phyloP scores from a whole-genome alignment of 306 rosid genomes.

The Rosa persica region DNA sequence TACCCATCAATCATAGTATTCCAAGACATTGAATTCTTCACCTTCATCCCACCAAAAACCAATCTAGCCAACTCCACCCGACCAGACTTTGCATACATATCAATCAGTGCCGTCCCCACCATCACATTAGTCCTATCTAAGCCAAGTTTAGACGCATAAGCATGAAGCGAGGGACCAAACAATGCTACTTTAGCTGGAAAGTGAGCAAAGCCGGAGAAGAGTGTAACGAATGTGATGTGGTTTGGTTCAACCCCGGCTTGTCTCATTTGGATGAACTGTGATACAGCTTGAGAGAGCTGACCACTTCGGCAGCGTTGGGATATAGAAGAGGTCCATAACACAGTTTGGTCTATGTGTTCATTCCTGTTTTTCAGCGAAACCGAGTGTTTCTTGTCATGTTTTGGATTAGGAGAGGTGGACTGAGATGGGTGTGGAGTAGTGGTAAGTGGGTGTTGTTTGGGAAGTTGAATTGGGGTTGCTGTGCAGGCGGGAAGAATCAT shows the following conservation, averaged over 20 bases:
- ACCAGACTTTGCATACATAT: constrained; percentile 73
- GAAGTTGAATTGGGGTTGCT: constrained; percentile 33
- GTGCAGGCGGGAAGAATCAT: constrained; percentile 45
- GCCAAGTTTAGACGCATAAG: constrained; percentile 50
- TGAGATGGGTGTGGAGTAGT: constrained; percentile 28
- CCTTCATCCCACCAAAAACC: constrained; percentile 51
- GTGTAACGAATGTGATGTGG: constrained; percentile 64
- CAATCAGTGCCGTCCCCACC: constrained; percentile 80
- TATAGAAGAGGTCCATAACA: constrained; percentile 77
- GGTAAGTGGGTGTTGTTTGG: constrained; percentile 29
- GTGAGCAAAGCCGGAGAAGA: constrained; percentile 75
- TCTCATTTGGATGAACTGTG: constrained; percentile 58
- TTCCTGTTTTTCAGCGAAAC: constrained; percentile 26
- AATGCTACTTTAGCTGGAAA: constrained; percentile 23
- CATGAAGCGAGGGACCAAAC: constrained; percentile 64
- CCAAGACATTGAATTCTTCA: constrained; percentile 70
- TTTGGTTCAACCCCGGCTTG: constrained; percentile 63
- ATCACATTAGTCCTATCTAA: constrained; percentile 53
- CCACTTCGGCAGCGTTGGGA: constrained; percentile 62
- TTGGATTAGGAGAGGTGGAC: constrained; percentile 19
- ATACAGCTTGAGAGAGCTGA: constrained; percentile 56
- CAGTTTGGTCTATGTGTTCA: constrained; percentile 38
- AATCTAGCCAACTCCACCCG: constrained; percentile 47
- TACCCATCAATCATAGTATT: constrained; percentile 78
- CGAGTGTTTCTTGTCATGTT: constrained; percentile 20